Percentiles rank a stretch among this genome's conserved stretches.
phyloP scores from a whole-genome alignment of 495 filamentous ascomycete genomes.

The Penicillium bovifimosum region DNA sequence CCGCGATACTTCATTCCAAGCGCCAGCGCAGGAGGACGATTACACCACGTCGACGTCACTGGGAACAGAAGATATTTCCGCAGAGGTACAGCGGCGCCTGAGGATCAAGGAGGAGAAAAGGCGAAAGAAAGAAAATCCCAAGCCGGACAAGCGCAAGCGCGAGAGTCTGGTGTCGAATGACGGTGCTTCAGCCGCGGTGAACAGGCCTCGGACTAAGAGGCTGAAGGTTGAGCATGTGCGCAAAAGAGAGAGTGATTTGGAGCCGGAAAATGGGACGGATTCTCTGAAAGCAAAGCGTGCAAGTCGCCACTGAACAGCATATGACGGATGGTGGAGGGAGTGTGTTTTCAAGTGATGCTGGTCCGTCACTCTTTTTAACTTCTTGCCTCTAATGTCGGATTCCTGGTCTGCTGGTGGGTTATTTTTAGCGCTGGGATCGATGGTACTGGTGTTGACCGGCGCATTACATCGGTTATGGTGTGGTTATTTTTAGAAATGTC shows the following conservation, averaged over 20 bases:
- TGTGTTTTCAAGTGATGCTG: neutral
- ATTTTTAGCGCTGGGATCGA: neutral
- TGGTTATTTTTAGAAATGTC: neutral
- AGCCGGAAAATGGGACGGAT: neutral
- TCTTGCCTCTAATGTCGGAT: neutral
- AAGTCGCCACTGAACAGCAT: neutral
- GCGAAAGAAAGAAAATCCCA: slow-evolving; percentile 22
- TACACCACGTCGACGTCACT: slow-evolving; percentile 17
- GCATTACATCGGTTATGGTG: neutral
- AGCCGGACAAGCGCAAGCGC: slow-evolving; percentile 34
- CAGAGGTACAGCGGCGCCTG: slow-evolving; percentile 39
- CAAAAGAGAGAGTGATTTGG: slow-evolving; percentile 4
- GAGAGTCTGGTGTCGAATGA: slow-evolving; percentile 35
- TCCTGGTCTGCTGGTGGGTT: neutral
- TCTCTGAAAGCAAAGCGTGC: neutral
- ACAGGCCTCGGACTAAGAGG: slow-evolving; percentile 25
- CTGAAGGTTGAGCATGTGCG: neutral
- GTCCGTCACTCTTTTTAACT: neutral
- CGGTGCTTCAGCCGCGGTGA: slow-evolving; percentile 11
- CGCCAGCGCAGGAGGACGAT: slow-evolving; percentile 9
- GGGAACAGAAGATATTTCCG: slow-evolving; percentile 46
- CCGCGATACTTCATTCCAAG: slow-evolving; percentile 14
- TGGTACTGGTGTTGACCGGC: neutral
- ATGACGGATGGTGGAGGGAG: neutral
- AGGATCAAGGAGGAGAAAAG: slow-evolving; percentile 36